phyloP scores from a whole-genome alignment of 2,329 filamentous ascomycete genomes.

The Dothideomycetes sp. region DNA sequence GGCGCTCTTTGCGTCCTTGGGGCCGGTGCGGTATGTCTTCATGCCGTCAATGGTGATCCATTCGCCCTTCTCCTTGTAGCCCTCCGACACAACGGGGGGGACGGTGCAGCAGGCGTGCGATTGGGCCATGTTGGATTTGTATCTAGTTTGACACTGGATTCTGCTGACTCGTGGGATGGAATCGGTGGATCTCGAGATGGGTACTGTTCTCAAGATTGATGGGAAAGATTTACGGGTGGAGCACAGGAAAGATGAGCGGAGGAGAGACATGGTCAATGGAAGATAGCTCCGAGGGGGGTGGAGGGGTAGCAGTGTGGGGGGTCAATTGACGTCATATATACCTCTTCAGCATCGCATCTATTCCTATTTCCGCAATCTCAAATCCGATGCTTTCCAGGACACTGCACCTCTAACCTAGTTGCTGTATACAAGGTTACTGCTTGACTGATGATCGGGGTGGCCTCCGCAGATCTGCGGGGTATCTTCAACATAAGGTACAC shows the following conservation, averaged over 20 bases:
- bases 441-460: no score
- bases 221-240: not conserved
- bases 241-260: not conserved
- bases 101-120: slow-evolving; percentile 36
- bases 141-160: not conserved
- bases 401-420: no score
- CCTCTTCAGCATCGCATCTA: no score
- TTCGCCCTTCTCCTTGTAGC: slow-evolving; percentile 47
- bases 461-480: no score
- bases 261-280: no score
- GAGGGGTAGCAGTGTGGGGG: no score
- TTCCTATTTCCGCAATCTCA: no score
- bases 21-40: slow-evolving; percentile 52
- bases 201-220: not conserved
- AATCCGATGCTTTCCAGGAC: no score
- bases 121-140: slow-evolving; percentile 13
- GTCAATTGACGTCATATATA: no score
- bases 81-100: slow-evolving; percentile 35
- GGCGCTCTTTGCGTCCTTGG: slow-evolving; percentile 42
- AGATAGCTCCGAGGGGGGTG: no score
- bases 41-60: slow-evolving; percentile 49
- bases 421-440: no score
- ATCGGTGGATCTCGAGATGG: not conserved
- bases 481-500: no score
- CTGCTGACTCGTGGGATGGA: not conserved